phyloP scores from a whole-genome alignment of 2,329 filamentous ascomycete genomes.

The Endothia cerciana region DNA sequence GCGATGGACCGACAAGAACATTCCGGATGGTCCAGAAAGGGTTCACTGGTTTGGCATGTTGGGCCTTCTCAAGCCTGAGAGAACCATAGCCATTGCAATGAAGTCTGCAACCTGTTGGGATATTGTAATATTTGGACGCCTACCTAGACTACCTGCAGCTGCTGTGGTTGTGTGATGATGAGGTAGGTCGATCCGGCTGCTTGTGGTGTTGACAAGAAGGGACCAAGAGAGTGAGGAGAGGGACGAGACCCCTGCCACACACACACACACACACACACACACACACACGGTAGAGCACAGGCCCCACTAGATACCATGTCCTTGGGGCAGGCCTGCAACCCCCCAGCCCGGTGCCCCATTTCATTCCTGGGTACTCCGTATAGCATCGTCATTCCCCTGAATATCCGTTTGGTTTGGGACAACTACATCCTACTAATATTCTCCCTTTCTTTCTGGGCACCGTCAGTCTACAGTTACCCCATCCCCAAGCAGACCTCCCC shows the following conservation, averaged over 20 bases:
- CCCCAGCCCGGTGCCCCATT: not conserved
- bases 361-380: constrained; percentile 1
- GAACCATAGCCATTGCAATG: not conserved
- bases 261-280: not conserved
- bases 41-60: not conserved
- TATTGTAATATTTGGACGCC: not conserved
- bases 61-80: not conserved
- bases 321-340: constrained; percentile 11
- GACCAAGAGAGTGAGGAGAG: not conserved
- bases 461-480: not conserved
- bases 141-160: not conserved
- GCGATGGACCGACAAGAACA: not conserved
- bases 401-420: not conserved
- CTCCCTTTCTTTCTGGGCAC: not conserved
- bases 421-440: not conserved
- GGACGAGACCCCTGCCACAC: not conserved
- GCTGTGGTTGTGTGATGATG: not conserved
- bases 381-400: constrained; percentile 4
- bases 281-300: not conserved
- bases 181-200: not conserved
- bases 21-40: not conserved
- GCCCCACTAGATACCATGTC: not conserved
- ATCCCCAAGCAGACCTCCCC: not conserved
- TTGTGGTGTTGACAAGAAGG: not conserved
- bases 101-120: not conserved